Percentiles rank a stretch among this genome's conserved stretches.
Conservation (phyloP, 208 protist genomes). For the Naegleria lovaniensis region DNA sequence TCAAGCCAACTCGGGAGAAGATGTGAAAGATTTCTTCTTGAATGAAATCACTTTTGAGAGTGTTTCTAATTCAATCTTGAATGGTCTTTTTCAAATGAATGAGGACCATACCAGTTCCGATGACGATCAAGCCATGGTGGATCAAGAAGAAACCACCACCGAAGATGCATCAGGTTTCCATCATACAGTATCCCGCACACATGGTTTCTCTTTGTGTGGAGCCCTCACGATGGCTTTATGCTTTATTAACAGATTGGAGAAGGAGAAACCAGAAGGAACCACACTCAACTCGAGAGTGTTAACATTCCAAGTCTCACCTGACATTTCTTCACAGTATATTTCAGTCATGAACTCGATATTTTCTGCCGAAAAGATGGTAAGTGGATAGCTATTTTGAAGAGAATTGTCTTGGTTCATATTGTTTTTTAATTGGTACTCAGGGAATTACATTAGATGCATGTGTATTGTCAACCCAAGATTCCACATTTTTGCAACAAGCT, state of each 20-base stretch:
- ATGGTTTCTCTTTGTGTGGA: background rate
- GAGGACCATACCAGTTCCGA: background rate
- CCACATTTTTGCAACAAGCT: conserved; percentile 27
- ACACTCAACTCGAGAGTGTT: background rate
- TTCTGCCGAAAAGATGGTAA: conserved; percentile 15
- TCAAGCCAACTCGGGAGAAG: background rate
- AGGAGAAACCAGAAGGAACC: background rate
- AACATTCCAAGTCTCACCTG: conserved; percentile 15
- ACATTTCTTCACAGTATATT: conserved; percentile 25
- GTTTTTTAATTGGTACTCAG: background rate
- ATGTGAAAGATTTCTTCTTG: background rate
- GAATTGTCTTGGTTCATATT: no score
- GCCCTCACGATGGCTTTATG: background rate
- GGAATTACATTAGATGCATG: background rate
- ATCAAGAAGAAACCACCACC: background rate
- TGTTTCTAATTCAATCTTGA: background rate
- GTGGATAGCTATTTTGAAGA: no score
- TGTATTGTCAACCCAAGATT: background rate
- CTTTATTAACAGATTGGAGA: conserved; percentile 25
- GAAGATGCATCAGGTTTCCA: background rate
- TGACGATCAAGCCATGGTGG: background rate
- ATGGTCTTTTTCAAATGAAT: background rate
- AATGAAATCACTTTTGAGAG: background rate
- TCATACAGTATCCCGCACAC: background rate
- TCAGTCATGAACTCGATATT: conserved; percentile 25